phyloP scores from a whole-genome alignment of 495 filamentous ascomycete genomes.

The Podospora appendiculata region DNA sequence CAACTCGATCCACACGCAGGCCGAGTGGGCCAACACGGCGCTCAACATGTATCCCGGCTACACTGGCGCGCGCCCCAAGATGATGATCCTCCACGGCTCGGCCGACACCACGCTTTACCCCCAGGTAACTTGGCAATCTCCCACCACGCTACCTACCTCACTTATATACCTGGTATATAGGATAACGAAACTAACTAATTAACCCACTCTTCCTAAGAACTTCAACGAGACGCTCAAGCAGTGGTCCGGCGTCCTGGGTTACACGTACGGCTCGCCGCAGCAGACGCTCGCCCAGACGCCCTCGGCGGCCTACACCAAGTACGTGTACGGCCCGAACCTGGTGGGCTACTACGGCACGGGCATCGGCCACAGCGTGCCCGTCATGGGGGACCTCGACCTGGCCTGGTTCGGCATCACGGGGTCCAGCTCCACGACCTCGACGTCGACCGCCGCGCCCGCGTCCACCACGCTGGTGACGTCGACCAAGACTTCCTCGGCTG shows the following conservation, averaged over 20 bases:
- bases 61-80: conserved; percentile 43
- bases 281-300: conserved; percentile 23
- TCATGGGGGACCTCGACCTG: conserved; percentile 23
- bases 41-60: conserved; percentile 40
- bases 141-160: neutral
- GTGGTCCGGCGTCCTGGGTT: conserved; percentile 41
- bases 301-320: conserved; percentile 30
- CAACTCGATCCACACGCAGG: conserved; percentile 27
- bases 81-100: conserved; percentile 49
- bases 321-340: conserved; percentile 38
- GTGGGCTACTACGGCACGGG: conserved; percentile 31
- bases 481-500: conserved; percentile 3
- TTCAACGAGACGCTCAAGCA: conserved; percentile 46
- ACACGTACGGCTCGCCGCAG: conserved; percentile 23
- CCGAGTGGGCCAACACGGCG: conserved; percentile 37
- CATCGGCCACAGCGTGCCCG: conserved; percentile 22
- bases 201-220: conserved; percentile 12
- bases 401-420: conserved; percentile 27
- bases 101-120: conserved; percentile 39
- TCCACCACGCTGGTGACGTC: conserved; percentile 2
- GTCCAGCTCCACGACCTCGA: neutral
- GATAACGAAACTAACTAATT: neutral
- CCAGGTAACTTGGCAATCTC: neutral
- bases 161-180: neutral
- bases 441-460: conserved; percentile 1